These are phyloP conservation scores for Berberis vulgaris DNA, from an alignment of 164 flowering plant genomes.

Conservation along the genomic window DNA sequence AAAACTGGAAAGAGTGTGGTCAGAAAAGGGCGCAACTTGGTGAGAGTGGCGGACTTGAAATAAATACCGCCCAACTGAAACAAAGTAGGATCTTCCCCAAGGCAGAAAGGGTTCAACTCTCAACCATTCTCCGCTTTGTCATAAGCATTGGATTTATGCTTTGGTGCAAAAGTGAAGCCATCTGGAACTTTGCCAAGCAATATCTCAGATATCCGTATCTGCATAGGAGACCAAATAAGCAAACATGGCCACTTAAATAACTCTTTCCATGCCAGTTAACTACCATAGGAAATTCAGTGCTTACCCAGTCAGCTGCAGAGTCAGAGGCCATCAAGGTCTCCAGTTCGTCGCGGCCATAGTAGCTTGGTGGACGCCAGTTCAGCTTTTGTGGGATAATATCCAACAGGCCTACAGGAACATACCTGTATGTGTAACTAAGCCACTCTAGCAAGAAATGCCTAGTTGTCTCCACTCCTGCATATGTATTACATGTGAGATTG, in stretches of 20 bases:
- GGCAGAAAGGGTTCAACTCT: slow-evolving; percentile 1
- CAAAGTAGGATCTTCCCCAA: no score
- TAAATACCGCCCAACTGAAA: no score
- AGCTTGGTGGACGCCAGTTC: slow-evolving; percentile 96
- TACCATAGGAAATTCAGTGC: background rate
- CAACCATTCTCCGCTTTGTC: slow-evolving; percentile 91
- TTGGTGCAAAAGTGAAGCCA: slow-evolving; percentile 82
- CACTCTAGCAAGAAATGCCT: slow-evolving; percentile 92
- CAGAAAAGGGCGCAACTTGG: no score
- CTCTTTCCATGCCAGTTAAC: background rate
- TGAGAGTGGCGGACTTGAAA: no score
- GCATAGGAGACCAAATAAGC: slow-evolving; percentile 16
- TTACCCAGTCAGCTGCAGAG: slow-evolving; percentile 97
- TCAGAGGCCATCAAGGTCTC: slow-evolving; percentile 97
- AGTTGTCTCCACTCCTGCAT: slow-evolving; percentile 90
- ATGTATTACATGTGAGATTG: background rate
- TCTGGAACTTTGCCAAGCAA: slow-evolving; percentile 92
- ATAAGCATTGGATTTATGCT: slow-evolving; percentile 94
- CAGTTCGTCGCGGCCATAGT: slow-evolving; percentile 76
- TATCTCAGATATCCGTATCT: slow-evolving; percentile 88
- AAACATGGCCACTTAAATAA: no score
- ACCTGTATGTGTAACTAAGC: slow-evolving; percentile 87
- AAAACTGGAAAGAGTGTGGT: no score
- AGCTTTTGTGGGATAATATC: slow-evolving; percentile 74
- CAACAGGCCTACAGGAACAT: slow-evolving; percentile 79